Evolutionary conservation across 768 basidiomycete species (phyloP).

Genomic region (Mrakia gelida): DNA sequence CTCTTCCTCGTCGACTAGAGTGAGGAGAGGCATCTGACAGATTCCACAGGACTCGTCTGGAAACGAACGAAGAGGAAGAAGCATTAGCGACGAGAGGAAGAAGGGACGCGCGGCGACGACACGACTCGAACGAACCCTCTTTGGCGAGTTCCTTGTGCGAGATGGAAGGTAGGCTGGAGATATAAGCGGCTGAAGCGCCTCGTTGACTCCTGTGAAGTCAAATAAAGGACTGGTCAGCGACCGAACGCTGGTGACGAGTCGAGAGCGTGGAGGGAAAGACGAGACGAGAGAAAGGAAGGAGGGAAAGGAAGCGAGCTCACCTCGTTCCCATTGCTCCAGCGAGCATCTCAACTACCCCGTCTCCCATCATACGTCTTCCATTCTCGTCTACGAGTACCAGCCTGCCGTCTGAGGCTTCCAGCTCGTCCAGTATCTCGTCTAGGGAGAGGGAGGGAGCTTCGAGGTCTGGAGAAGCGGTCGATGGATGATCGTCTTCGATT

Average conservation of each 20-base stretch:
- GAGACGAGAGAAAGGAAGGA: not conserved
- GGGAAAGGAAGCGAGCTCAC: not conserved
- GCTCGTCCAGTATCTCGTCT: slow-evolving; percentile 21
- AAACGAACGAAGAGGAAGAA: not conserved
- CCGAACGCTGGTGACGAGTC: no score
- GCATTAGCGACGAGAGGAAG: not conserved
- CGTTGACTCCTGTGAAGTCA: not conserved
- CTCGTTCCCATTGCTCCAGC: slow-evolving; percentile 10
- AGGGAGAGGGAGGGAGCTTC: not conserved
- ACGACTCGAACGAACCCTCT: slow-evolving; percentile 7
- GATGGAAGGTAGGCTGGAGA: slow-evolving; percentile 6
- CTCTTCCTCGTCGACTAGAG: slow-evolving; percentile 29
- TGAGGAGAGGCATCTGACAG: slow-evolving; percentile 22
- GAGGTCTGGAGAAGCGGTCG: not conserved
- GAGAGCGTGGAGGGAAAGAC: not conserved
- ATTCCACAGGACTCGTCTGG: slow-evolving; percentile 24
- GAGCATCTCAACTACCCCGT: slow-evolving; percentile 25
- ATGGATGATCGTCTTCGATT: slow-evolving; percentile 23
- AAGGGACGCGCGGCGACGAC: not conserved
- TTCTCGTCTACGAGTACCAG: slow-evolving; percentile 13
- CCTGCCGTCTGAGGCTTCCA: slow-evolving; percentile 17
- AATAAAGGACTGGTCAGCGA: not conserved
- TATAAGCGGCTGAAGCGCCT: slow-evolving; percentile 24
- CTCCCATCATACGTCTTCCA: slow-evolving; percentile 24
- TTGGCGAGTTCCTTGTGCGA: not conserved